phyloP scores from a whole-genome alignment of 1,284 basidiomycete species.

The Ustilago loliicola region DNA sequence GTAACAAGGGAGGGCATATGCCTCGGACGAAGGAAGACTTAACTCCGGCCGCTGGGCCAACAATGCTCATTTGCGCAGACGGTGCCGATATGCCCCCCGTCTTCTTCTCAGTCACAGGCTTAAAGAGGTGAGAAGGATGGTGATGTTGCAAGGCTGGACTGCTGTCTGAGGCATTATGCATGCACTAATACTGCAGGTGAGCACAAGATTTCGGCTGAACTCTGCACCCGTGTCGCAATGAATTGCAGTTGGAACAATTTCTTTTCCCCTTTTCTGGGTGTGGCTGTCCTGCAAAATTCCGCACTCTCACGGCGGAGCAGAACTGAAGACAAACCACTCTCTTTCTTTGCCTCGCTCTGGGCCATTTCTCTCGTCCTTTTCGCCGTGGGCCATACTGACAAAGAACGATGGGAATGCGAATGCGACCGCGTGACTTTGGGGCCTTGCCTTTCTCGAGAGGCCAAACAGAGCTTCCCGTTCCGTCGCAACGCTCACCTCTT shows the following conservation, averaged over 20 bases:
- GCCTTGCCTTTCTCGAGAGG: neutral
- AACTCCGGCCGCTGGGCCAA: neutral
- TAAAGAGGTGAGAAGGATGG: neutral
- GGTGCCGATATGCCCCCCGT: neutral
- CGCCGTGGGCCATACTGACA: neutral
- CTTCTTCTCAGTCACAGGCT: neutral
- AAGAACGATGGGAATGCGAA: neutral
- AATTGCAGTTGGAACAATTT: neutral
- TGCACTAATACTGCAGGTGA: neutral
- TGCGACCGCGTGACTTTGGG: constrained; percentile 2
- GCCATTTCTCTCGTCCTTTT: constrained; percentile 8
- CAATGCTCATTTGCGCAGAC: neutral
- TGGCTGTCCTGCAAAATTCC: neutral
- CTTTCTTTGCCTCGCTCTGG: neutral
- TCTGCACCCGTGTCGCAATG: constrained; percentile 11
- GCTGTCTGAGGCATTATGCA: constrained; percentile 3
- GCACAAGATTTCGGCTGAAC: constrained; percentile 27
- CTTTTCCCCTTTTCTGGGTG: constrained; percentile 11
- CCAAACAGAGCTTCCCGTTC: neutral
- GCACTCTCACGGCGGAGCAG: neutral
- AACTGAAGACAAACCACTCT: neutral
- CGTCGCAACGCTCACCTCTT: neutral
- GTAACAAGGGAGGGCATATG: neutral
- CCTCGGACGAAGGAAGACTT: neutral
- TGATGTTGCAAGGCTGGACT: neutral